phyloP scores from a whole-genome alignment of 148 eudicot species.

The Pouteria glomerata region DNA sequence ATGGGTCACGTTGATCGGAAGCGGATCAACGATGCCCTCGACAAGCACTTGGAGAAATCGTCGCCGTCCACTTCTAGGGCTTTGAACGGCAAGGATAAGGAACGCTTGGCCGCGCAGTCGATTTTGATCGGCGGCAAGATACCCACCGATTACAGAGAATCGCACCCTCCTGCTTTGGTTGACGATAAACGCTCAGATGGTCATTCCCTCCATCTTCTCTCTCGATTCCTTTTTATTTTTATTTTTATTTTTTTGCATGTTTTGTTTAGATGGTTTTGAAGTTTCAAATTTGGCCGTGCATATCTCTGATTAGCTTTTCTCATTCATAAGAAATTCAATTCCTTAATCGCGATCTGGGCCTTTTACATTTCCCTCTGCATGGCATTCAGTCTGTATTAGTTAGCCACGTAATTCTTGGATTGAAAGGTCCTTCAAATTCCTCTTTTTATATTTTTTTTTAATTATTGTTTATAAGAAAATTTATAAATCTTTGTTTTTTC shows the following conservation, averaged over 20 bases:
- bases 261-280: too few species aligned
- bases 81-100: slow-evolving; percentile 36
- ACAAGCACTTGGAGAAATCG: slow-evolving; percentile 55
- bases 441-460: too few species aligned
- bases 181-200: slow-evolving; percentile 4
- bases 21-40: slow-evolving; percentile 48
- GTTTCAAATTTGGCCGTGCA: neutral
- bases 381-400: too few species aligned
- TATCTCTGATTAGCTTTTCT: neutral
- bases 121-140: slow-evolving; percentile 25
- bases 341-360: neutral
- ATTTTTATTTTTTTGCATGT: neutral
- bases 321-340: neutral
- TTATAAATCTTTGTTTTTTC: too few species aligned
- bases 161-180: neutral
- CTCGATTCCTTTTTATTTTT: neutral
- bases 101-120: slow-evolving; percentile 28
- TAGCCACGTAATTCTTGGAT: too few species aligned
- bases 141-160: neutral
- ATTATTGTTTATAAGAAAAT: too few species aligned
- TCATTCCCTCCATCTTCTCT: neutral
- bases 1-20: slow-evolving; percentile 49
- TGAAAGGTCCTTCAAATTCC: too few species aligned
- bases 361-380: too few species aligned
- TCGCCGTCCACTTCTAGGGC: slow-evolving; percentile 53